Evolutionary conservation across 495 filamentous ascomycete species (phyloP).

Genomic region (Trichoderma orchidacearum): DNA sequence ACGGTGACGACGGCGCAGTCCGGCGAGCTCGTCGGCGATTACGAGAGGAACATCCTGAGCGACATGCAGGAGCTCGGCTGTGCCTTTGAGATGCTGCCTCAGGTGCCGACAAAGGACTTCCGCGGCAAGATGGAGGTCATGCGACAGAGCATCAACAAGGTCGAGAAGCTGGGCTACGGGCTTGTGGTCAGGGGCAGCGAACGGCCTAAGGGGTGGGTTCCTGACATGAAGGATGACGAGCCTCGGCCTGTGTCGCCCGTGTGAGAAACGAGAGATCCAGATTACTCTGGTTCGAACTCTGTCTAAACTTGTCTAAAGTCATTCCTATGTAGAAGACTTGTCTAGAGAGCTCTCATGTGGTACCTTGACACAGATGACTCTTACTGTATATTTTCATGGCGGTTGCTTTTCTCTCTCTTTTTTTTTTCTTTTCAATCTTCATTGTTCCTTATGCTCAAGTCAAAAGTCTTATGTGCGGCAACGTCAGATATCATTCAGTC

Average conservation of each 20-base stretch:
- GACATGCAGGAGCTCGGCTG: constrained; percentile 66
- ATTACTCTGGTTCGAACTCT: neutral
- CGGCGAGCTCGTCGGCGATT: constrained; percentile 36
- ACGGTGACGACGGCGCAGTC: constrained; percentile 63
- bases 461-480: too few relatives aligned
- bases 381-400: neutral
- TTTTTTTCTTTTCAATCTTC: neutral
- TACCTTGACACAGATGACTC: too few relatives aligned
- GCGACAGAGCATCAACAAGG: constrained; percentile 81
- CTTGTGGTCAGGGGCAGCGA: constrained; percentile 76
- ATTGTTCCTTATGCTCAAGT: neutral
- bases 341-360: too few relatives aligned
- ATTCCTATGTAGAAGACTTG: too few relatives aligned
- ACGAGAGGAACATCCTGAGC: constrained; percentile 43
- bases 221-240: constrained; percentile 46
- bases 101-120: constrained; percentile 31
- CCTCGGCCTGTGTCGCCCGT: neutral
- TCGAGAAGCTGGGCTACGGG: constrained; percentile 80
- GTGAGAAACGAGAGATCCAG: neutral
- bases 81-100: constrained; percentile 56
- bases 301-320: neutral
- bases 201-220: constrained; percentile 83
- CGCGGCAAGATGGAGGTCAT: constrained; percentile 78
- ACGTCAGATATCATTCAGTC: too few relatives aligned
- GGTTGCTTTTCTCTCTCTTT: neutral